Conservation (phyloP, 2,329 filamentous ascomycete species). For the Herpotrichia juniperi region DNA sequence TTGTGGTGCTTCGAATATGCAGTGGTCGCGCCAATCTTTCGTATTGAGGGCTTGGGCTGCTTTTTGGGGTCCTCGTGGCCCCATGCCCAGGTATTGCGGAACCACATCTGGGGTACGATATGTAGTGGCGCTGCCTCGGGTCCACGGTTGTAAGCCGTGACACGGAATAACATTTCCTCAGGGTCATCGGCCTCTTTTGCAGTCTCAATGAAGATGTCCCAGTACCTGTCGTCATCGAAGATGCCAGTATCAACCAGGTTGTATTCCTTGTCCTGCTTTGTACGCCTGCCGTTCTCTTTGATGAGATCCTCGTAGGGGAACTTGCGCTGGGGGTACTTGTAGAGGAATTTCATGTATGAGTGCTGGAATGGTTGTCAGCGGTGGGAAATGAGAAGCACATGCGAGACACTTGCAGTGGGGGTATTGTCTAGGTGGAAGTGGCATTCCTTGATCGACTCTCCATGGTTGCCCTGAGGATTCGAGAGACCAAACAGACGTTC, state of each 20-base stretch:
- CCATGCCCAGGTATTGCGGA: conserved; percentile 97
- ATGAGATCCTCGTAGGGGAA: conserved; percentile 93
- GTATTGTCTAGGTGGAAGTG: conserved; percentile 98
- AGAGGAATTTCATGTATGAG: conserved; percentile 98
- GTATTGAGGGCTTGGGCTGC: conserved; percentile 88
- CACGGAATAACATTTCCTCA: conserved; percentile 89
- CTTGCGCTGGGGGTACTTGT: conserved; percentile 91
- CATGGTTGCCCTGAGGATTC: conserved; percentile 96
- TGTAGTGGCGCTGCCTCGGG: conserved; percentile 89
- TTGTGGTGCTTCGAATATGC: conserved; percentile 79
- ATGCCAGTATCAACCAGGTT: conserved; percentile 88
- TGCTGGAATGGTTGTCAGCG: conserved; percentile 61
- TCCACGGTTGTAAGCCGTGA: conserved; percentile 95
- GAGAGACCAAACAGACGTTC: conserved; percentile 94
- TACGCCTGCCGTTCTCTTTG: conserved; percentile 79
- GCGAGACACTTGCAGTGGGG: conserved; percentile 62
- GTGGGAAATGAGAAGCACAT: conserved; percentile 25
- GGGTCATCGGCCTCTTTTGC: conserved; percentile 93
- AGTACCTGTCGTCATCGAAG: conserved; percentile 90
- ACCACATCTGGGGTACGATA: conserved; percentile 94
- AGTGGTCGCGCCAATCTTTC: conserved; percentile 67
- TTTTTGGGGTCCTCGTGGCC: conserved; percentile 75
- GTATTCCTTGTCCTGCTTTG: conserved; percentile 82
- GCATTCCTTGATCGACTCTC: conserved; percentile 94
- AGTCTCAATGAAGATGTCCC: conserved; percentile 96